Percentiles rank a stretch among this genome's conserved stretches.
Evolutionary conservation across 2,329 filamentous ascomycete genomes (phyloP).

Genomic region (Monosporascus sp.): DNA sequence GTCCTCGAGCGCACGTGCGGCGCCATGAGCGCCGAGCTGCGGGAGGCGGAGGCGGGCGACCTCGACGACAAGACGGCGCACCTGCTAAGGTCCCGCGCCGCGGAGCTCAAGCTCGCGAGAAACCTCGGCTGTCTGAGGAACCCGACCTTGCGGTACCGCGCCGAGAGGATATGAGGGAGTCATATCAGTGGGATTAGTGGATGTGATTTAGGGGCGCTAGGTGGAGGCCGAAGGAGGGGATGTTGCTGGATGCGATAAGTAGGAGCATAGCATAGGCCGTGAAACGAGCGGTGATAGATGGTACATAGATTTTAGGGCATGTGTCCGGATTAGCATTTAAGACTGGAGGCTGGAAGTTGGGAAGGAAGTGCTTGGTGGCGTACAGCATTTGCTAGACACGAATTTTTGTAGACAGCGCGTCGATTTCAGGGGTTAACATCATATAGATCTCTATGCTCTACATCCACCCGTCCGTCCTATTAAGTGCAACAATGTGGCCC

Average conservation of each 20-base stretch:
- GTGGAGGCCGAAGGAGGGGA: neutral
- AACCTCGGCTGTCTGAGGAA: constrained; percentile 64
- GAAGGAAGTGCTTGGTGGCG: neutral
- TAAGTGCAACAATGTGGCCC: too few species aligned
- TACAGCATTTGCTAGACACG: too few species aligned
- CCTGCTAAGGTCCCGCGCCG: constrained; percentile 72
- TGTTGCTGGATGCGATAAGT: neutral
- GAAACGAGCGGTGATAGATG: too few species aligned
- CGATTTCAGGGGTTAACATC: too few species aligned
- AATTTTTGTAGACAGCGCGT: too few species aligned
- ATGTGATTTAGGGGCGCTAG: neutral
- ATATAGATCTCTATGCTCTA: too few species aligned
- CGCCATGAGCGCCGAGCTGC: constrained; percentile 51
- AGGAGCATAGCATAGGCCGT: too few species aligned
- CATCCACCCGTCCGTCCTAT: too few species aligned
- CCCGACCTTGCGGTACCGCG: constrained; percentile 60
- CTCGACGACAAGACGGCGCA: constrained; percentile 54
- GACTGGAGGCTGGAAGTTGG: neutral
- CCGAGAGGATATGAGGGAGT: constrained; percentile 40
- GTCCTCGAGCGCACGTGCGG: constrained; percentile 66
- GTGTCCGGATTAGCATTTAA: too few species aligned
- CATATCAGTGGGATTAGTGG: neutral
- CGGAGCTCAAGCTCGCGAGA: constrained; percentile 78
- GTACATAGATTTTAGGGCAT: too few species aligned
- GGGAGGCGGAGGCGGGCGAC: constrained; percentile 37